These are phyloP conservation scores for Colletotrichum karsti DNA, from an alignment of 2,329 filamentous ascomycete species.

Conservation along the genomic window DNA sequence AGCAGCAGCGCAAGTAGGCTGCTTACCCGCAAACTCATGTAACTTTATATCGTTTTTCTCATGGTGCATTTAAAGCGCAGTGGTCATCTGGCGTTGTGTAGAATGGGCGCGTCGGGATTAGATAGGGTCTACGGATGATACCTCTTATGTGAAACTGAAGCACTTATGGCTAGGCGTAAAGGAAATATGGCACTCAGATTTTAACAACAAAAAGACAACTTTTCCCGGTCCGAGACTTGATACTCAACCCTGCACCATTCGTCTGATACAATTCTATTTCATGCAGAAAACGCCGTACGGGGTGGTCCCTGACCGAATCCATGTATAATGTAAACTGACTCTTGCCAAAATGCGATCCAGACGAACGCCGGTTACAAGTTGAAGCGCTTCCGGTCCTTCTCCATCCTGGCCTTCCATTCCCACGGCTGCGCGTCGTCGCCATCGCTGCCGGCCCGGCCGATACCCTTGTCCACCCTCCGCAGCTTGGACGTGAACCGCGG, in stretches of 20 bases:
- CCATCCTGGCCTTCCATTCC: slow-evolving; percentile 97
- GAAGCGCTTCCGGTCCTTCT: slow-evolving; percentile 93
- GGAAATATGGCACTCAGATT: not conserved
- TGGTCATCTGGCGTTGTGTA: slow-evolving; percentile 8
- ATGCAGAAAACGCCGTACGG: slow-evolving; percentile 16
- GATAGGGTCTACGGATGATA: slow-evolving; percentile 23
- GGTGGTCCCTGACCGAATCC: slow-evolving; percentile 6
- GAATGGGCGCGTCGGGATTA: slow-evolving; percentile 3
- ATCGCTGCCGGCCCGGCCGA: slow-evolving; percentile 73
- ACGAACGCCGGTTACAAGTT: slow-evolving; percentile 68
- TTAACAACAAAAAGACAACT: not conserved
- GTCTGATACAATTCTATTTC: not conserved
- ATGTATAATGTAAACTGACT: not conserved
- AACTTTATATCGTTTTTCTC: slow-evolving; percentile 6
- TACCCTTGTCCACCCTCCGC: slow-evolving; percentile 88
- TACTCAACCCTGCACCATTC: not conserved
- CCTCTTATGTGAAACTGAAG: slow-evolving; percentile 19
- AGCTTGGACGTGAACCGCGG: slow-evolving; percentile 82
- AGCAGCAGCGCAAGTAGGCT: slow-evolving; percentile 21
- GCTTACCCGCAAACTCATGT: not conserved
- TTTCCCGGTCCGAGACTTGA: not conserved
- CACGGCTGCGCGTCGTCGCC: slow-evolving; percentile 84
- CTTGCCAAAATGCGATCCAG: not conserved
- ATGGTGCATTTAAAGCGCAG: not conserved
- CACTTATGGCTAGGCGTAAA: slow-evolving; percentile 19